Percentiles rank a stretch among this genome's conserved stretches.
These are phyloP conservation scores for Yamadazyma diospyri DNA, from an alignment of 1,139 yeast genomes.

Conservation along the genomic window DNA sequence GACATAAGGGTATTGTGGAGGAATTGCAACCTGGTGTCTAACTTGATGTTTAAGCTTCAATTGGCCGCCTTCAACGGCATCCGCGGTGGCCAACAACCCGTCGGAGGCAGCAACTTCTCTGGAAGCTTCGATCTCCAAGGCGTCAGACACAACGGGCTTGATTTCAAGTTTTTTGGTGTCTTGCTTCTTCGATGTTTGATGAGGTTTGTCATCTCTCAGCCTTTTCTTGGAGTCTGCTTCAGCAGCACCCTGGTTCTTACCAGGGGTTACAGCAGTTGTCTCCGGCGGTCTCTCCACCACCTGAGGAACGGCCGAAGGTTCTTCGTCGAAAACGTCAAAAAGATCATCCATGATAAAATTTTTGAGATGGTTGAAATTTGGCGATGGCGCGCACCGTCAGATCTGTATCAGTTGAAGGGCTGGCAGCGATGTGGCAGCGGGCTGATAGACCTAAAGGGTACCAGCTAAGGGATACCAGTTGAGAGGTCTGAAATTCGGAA, in stretches of 20 bases:
- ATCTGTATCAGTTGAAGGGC: background rate
- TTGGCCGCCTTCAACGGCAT: slow-evolving; percentile 42
- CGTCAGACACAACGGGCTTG: slow-evolving; percentile 79
- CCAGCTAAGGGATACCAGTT: too few relatives aligned
- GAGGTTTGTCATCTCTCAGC: slow-evolving; percentile 11
- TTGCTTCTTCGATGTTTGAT: slow-evolving; percentile 15
- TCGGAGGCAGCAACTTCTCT: slow-evolving; percentile 80
- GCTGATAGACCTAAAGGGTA: too few relatives aligned
- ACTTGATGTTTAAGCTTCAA: slow-evolving; percentile 87
- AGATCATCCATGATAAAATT: slow-evolving; percentile 46
- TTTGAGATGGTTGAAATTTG: slow-evolving; percentile 8
- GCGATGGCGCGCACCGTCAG: too few relatives aligned
- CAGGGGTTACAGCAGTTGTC: slow-evolving; percentile 5
- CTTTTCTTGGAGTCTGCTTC: slow-evolving; percentile 10
- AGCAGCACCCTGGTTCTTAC: slow-evolving; percentile 2
- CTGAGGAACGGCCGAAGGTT: slow-evolving; percentile 38
- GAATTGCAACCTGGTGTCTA: slow-evolving; percentile 95
- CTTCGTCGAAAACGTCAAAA: slow-evolving; percentile 67
- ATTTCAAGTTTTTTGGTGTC: slow-evolving; percentile 25
- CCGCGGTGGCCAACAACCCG: slow-evolving; percentile 53
- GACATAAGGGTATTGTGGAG: slow-evolving; percentile 81
- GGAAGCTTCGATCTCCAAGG: slow-evolving; percentile 87
- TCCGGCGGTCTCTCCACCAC: slow-evolving; percentile 18
- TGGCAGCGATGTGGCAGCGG: too few relatives aligned
- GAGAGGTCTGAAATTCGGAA: too few relatives aligned